phyloP scores from a whole-genome alignment of 2,329 filamentous ascomycete genomes.

The Polychaeton citri region DNA sequence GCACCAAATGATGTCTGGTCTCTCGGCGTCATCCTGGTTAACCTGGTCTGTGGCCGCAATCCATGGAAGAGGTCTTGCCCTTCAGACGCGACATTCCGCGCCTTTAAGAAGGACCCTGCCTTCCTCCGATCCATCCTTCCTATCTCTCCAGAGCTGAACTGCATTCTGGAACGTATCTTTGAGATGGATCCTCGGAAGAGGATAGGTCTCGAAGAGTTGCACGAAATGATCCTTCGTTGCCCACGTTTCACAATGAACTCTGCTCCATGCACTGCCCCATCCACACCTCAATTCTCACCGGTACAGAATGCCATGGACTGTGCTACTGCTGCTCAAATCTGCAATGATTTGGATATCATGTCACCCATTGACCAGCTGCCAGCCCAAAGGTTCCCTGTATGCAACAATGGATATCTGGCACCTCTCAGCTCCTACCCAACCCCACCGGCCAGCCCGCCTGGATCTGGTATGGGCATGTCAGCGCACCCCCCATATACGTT shows the following conservation, averaged over 20 bases:
- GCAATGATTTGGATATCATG: background rate
- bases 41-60: conserved; percentile 94
- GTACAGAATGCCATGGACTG: conserved; percentile 20
- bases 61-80: conserved; percentile 94
- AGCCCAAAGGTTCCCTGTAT: background rate
- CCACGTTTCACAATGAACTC: conserved; percentile 49
- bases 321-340: background rate
- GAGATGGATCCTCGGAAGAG: conserved; percentile 70
- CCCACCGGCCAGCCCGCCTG: background rate
- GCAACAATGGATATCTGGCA: background rate
- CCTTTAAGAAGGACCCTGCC: conserved; percentile 69
- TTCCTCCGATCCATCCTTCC: conserved; percentile 91
- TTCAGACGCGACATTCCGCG: conserved; percentile 89
- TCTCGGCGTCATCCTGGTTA: conserved; percentile 94
- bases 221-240: conserved; percentile 63
- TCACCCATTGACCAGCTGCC: background rate
- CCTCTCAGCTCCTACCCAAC: background rate
- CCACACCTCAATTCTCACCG: conserved; percentile 31
- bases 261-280: conserved; percentile 29
- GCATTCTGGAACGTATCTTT: conserved; percentile 78
- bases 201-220: conserved; percentile 69
- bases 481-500: background rate
- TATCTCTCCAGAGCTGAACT: conserved; percentile 76
- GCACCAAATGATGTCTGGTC: conserved; percentile 97
- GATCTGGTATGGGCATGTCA: background rate